These are phyloP conservation scores for Sutorius eximius DNA, from an alignment of 1,284 basidiomycete species.

Conservation along the genomic window DNA sequence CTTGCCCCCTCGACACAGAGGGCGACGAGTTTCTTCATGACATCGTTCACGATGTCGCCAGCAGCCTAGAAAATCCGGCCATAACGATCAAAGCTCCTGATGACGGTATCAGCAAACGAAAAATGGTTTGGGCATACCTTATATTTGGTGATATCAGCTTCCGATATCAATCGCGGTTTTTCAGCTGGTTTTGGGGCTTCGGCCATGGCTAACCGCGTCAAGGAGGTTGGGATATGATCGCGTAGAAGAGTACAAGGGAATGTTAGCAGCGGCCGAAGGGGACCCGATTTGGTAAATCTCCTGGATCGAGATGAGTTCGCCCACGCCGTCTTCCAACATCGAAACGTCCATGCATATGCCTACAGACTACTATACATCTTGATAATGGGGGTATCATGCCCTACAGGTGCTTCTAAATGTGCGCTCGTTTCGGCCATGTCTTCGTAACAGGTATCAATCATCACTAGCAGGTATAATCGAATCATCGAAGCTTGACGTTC, in stretches of 20 bases:
- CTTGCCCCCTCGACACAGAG: constrained; percentile 80
- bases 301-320: not conserved
- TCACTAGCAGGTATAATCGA: constrained; percentile 15
- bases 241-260: constrained; percentile 4
- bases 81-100: constrained; percentile 9
- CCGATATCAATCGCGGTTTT: constrained; percentile 54
- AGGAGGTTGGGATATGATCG: constrained; percentile 8
- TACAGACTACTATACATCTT: constrained; percentile 31
- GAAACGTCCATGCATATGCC: constrained; percentile 5
- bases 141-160: constrained; percentile 81
- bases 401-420: constrained; percentile 23
- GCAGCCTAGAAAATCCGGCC: constrained; percentile 57
- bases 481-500: constrained; percentile 7
- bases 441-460: constrained; percentile 20
- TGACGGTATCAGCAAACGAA: not conserved
- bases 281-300: constrained; percentile 29
- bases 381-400: constrained; percentile 26
- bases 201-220: constrained; percentile 46
- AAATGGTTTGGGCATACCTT: constrained; percentile 49
- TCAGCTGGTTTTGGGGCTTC: constrained; percentile 47
- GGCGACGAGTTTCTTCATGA: constrained; percentile 83
- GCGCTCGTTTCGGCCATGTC: constrained; percentile 8
- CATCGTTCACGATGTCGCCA: constrained; percentile 85
- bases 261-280: constrained; percentile 1
- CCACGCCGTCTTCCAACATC: too few species aligned